phyloP scores from a whole-genome alignment of 352 stramenopile species.

The Globisporangium parvum region DNA sequence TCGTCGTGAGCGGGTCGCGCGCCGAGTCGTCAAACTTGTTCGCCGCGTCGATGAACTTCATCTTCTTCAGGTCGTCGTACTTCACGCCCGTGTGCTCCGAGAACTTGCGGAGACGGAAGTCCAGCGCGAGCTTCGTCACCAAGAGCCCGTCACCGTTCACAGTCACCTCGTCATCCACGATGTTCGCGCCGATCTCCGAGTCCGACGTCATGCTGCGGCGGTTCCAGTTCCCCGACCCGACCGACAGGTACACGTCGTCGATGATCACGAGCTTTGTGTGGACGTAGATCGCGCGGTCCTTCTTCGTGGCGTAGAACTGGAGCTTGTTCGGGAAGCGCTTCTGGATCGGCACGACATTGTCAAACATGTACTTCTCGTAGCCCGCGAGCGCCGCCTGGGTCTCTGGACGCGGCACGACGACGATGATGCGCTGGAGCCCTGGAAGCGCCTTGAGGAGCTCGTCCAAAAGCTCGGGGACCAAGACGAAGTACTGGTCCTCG shows the following conservation, averaged over 20 bases:
- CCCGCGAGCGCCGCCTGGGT: conserved; percentile 13
- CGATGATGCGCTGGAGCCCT: conserved; percentile 35
- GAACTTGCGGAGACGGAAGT: conserved; percentile 59
- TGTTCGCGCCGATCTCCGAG: conserved; percentile 47
- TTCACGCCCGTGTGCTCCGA: conserved; percentile 36
- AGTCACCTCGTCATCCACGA: conserved; percentile 35
- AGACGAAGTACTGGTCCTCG: conserved; percentile 61
- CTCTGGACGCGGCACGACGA: conserved; percentile 28
- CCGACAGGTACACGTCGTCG: conserved; percentile 55
- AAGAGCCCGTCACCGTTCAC: conserved; percentile 23
- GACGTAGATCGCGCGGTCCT: conserved; percentile 32
- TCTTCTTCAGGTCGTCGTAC: conserved; percentile 27
- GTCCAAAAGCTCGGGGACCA: conserved; percentile 36
- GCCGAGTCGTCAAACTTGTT: conserved; percentile 29
- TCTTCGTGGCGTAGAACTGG: conserved; percentile 29
- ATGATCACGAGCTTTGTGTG: conserved; percentile 30
- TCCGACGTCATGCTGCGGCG: conserved; percentile 52
- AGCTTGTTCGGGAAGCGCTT: conserved; percentile 42
- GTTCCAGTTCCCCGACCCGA: background rate
- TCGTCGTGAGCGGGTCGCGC: conserved; percentile 16
- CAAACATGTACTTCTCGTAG: conserved; percentile 33
- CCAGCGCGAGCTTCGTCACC: conserved; percentile 30
- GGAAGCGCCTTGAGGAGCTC: conserved; percentile 40
- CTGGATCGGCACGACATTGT: conserved; percentile 41
- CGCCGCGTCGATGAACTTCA: conserved; percentile 37